Percentiles rank a stretch among this genome's conserved stretches.
These are phyloP conservation scores for Linnemannia schmuckeri DNA, from an alignment of 192 early-diverging fungal genomes.

Conservation along the genomic window DNA sequence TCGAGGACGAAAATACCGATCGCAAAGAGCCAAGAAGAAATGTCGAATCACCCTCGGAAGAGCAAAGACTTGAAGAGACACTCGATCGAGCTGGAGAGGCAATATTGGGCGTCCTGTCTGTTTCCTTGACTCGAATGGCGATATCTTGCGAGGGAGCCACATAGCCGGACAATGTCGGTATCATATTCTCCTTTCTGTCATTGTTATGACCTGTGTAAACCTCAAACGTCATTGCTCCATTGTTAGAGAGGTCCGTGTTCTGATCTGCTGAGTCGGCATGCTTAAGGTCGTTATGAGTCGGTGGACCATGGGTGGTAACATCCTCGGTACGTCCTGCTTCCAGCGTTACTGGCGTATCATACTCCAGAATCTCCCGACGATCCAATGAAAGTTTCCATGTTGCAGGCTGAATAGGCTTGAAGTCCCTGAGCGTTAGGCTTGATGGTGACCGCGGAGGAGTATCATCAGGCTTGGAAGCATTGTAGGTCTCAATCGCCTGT, in stretches of 20 bases:
- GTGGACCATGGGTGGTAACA: background rate
- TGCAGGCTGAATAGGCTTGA: background rate
- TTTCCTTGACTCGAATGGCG: background rate
- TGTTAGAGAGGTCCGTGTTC: background rate
- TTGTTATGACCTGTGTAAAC: background rate
- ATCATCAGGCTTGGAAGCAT: constrained; percentile 23
- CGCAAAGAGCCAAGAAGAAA: constrained; percentile 48
- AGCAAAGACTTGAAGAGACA: constrained; percentile 7
- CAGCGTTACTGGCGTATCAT: background rate
- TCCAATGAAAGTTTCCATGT: background rate
- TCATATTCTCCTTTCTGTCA: background rate
- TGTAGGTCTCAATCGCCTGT: constrained; percentile 48
- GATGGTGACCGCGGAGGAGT: background rate
- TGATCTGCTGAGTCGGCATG: background rate
- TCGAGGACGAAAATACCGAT: constrained; percentile 35
- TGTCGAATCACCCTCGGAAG: constrained; percentile 39
- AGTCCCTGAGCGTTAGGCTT: constrained; percentile 6
- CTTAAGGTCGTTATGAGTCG: background rate
- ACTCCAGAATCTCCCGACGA: background rate
- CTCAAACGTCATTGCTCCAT: background rate
- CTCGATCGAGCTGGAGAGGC: constrained; percentile 20
- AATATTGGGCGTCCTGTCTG: background rate
- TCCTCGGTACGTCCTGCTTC: background rate
- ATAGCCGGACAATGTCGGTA: background rate
- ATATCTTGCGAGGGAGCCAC: background rate